phyloP scores from a whole-genome alignment of 495 filamentous ascomycete genomes.

The Hypoxylon intermedium region DNA sequence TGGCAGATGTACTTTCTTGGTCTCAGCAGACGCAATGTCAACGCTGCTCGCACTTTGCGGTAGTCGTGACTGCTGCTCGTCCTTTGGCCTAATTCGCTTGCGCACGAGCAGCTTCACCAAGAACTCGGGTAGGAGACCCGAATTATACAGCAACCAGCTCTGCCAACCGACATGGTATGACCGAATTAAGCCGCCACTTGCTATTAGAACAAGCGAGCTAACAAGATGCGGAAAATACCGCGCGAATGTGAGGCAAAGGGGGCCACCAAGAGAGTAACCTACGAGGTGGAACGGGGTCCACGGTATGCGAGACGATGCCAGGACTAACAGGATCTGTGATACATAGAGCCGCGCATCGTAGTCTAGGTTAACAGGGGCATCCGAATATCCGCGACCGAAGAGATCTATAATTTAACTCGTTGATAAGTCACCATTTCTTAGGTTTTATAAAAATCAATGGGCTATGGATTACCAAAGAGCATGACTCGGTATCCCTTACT shows the following conservation, averaged over 20 bases:
- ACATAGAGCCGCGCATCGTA: slow-evolving; percentile 79
- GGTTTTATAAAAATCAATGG: background rate
- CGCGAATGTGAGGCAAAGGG: slow-evolving; percentile 77
- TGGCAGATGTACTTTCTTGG: slow-evolving; percentile 41
- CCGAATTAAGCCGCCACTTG: slow-evolving; percentile 75
- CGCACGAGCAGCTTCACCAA: slow-evolving; percentile 61
- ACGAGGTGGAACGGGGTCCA: slow-evolving; percentile 78
- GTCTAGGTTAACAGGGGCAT: slow-evolving; percentile 68
- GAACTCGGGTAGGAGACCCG: slow-evolving; percentile 64
- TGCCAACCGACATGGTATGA: slow-evolving; percentile 65
- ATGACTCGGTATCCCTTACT: slow-evolving; percentile 73
- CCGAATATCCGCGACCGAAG: slow-evolving; percentile 81
- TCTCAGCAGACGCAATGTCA: slow-evolving; percentile 22
- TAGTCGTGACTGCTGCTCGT: slow-evolving; percentile 1
- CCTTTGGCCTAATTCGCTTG: slow-evolving; percentile 57
- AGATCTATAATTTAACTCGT: slow-evolving; percentile 56
- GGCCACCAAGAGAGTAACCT: slow-evolving; percentile 87
- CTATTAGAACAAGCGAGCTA: slow-evolving; percentile 72
- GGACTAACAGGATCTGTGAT: slow-evolving; percentile 73
- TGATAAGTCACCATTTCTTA: background rate
- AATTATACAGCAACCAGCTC: slow-evolving; percentile 67
- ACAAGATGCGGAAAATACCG: slow-evolving; percentile 72
- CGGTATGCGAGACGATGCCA: slow-evolving; percentile 71
- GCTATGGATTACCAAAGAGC: slow-evolving; percentile 64
- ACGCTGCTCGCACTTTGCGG: slow-evolving; percentile 33